Conservation (phyloP, 1,284 basidiomycete genomes). For the Pseudozyma sp. region DNA sequence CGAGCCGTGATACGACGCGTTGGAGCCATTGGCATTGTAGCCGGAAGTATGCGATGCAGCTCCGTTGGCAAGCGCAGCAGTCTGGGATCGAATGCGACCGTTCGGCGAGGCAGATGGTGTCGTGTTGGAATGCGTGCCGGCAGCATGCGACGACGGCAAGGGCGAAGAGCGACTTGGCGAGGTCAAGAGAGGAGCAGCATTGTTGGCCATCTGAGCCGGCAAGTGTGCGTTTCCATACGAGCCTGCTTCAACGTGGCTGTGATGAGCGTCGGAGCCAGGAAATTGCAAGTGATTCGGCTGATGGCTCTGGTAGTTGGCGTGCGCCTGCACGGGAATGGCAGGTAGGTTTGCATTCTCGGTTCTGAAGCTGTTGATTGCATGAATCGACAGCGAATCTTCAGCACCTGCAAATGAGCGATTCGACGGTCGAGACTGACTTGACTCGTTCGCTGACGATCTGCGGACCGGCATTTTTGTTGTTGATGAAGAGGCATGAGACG, state of each 20-base stretch:
- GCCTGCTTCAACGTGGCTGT: neutral
- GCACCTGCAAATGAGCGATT: conserved; percentile 5
- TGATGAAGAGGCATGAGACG: conserved; percentile 3
- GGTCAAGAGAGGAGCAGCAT: conserved; percentile 23
- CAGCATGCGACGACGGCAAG: conserved; percentile 15
- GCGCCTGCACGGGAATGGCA: conserved; percentile 30
- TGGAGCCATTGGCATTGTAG: conserved; percentile 20
- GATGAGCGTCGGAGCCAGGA: neutral
- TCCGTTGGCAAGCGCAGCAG: conserved; percentile 28
- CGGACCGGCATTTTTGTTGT: conserved; percentile 15
- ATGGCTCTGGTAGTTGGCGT: conserved; percentile 1
- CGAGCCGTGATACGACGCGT: conserved; percentile 23
- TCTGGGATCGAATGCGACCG: conserved; percentile 38
- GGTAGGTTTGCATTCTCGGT: conserved; percentile 24
- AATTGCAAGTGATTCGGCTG: conserved; percentile 1
- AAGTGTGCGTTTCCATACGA: conserved; percentile 12
- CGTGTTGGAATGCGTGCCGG: neutral
- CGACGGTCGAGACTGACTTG: conserved; percentile 5
- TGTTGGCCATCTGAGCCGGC: conserved; percentile 11
- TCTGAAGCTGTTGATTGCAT: conserved; percentile 18
- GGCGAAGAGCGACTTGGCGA: conserved; percentile 36
- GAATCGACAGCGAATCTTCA: conserved; percentile 14
- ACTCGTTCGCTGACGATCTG: conserved; percentile 3
- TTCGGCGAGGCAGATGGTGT: conserved; percentile 30
- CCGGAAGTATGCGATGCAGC: conserved; percentile 11